Percentiles rank a stretch among this genome's conserved stretches.
Conservation (phyloP, 495 filamentous ascomycete genomes). For the Amphirosellinia nigrospora region DNA sequence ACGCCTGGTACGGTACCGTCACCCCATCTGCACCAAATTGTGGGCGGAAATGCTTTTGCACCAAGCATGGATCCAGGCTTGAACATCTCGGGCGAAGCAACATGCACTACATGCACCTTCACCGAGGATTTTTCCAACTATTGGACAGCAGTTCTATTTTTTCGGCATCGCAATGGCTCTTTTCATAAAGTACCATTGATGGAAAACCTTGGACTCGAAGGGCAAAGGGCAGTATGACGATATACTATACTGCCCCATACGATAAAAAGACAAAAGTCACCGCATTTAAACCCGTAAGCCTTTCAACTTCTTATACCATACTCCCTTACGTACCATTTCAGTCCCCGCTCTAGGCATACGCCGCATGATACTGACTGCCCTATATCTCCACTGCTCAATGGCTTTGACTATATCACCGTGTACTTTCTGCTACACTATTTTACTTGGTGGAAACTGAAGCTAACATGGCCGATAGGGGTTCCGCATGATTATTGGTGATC, state of each 20-base stretch:
- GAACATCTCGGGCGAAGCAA: background rate
- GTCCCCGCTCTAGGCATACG: background rate
- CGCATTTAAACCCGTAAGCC: background rate
- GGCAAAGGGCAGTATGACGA: background rate
- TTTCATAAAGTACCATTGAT: background rate
- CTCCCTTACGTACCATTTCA: background rate
- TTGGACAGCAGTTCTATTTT: background rate
- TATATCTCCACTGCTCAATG: background rate
- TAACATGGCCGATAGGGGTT: background rate
- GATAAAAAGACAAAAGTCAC: background rate
- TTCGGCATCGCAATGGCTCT: background rate
- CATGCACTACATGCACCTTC: background rate
- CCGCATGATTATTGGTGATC: background rate
- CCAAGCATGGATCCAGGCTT: background rate
- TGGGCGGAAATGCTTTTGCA: background rate
- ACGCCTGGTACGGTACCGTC: background rate
- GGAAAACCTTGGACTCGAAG: conserved; percentile 3
- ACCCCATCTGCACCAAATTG: background rate
- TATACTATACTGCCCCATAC: background rate
- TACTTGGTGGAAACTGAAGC: background rate
- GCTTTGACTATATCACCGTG: background rate
- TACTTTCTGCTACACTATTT: background rate
- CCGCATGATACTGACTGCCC: background rate
- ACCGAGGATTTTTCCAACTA: background rate
- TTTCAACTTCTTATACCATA: background rate